A percentile compares a stretch with the other conserved stretches of the same genome.
phyloP scores from a whole-genome alignment of 805 yeast genomes.

The Maudiozyma turicensis region DNA sequence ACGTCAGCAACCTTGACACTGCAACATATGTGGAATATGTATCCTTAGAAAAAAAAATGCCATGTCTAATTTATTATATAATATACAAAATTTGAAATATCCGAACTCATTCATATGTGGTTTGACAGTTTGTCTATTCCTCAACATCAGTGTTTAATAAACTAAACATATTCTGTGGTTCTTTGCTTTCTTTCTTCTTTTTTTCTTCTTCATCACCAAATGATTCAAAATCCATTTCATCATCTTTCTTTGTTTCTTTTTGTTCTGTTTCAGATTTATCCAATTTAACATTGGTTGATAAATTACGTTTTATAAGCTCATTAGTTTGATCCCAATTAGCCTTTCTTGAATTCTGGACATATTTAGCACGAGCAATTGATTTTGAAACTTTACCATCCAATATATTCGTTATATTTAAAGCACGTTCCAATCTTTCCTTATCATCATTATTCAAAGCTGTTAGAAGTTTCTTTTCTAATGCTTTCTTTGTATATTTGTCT shows the following conservation, averaged over 20 bases:
- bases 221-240: conserved; percentile 3
- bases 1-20: too few relatives aligned
- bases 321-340: conserved; percentile 67
- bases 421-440: conserved; percentile 38
- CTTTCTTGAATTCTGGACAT: conserved; percentile 53
- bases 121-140: conserved; percentile 2
- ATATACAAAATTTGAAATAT: neutral
- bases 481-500: conserved; percentile 19
- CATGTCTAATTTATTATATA: neutral
- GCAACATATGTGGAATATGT: too few relatives aligned
- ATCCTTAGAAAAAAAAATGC: too few relatives aligned
- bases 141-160: conserved; percentile 28
- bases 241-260: neutral
- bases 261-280: conserved; percentile 1
- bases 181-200: conserved; percentile 12
- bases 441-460: conserved; percentile 26
- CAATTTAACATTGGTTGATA: neutral
- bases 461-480: conserved; percentile 6
- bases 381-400: conserved; percentile 53
- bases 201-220: conserved; percentile 10
- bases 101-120: too few relatives aligned
- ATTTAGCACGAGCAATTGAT: conserved; percentile 54
- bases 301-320: conserved; percentile 34
- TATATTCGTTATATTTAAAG: conserved; percentile 43
- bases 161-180: conserved; percentile 20